Base-by-base conservation (phyloP, 2,329 filamentous ascomycete species). In the Amphichorda felina region DNA sequence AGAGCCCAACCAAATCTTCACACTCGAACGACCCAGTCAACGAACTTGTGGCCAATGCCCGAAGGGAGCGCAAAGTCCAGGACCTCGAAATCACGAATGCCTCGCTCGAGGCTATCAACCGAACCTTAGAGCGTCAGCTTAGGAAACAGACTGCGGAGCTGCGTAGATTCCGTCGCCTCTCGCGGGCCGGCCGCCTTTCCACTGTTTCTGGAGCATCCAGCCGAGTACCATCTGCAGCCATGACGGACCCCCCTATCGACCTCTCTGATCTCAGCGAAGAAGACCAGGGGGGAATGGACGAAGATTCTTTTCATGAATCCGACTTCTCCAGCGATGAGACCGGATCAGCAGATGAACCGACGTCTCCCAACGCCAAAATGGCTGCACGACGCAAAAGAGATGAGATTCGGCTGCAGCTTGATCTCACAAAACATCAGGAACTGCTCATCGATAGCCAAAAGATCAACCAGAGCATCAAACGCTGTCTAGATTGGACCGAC, bases 21-120 rank as follows among this genome's bases (percentile, higher is more conserved):
- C 61, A 59, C 46, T 64, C 67, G 10, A 58, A 72, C 13, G 75
- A 80, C 37, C 68, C 75, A 7, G 63, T 82, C 41, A 82, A 75
- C 41, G 87, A 93, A 40, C 67, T 86, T 6, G 86, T 91, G 9
- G 74, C 82, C n/a, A 91, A 86, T 52, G 91, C 91, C 11, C 75
- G 91, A 21, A 75, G 86, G 25, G 91, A 96, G 57, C 76, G 91
- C 41, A 98, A 96, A 61, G 88, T 98, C 1, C 74, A 96, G 45
- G 91, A 98, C 54, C 66, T 98, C 5, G 86, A 98, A 54, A 98
- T 98, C 43, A 94, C 83, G 37, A 98, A 98, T 50, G 91, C 86
- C 1, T 95, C 88, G 2, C 70, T 98, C 3, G 74, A 94, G 38
- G 91, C 91, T 28, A 96, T 98, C 60, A 98, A 98, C 53, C 73